Evolutionary conservation across 306 rosid species (phyloP), one percentile per base, ranked within the genome.

Genomic region (Phaseolus lunatus): DNA sequence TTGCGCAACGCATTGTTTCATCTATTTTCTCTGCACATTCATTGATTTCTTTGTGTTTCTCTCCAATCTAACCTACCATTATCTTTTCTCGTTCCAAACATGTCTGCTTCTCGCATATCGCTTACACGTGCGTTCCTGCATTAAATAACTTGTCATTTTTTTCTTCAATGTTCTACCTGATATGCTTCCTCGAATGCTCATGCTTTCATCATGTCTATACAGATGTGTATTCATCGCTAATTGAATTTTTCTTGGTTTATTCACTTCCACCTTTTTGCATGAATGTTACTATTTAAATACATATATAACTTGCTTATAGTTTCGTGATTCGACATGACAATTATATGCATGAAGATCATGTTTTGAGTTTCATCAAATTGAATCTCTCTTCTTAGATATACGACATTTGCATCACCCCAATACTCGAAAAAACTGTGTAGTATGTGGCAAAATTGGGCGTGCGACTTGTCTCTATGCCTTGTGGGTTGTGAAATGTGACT

Each of bases 331-430:
- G 49, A 62, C 85, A 37, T 76, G 78, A 85, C 52, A 64, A 72
- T 80, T 82, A 78, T 85, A 83, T 82, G 67, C 80, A 79, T 83
- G 63, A 71, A 77, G 75, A 78, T 72, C 83, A 79, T 66, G 75
- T 84, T 77, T 75, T 69, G 84, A 57, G 65, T 89, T 71, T 82
- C 88, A 76, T n/a, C 27, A 1, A 63, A 72, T 82, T 88, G 86
- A 82, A 87, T 78, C 48, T 44, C 90, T 57, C 68, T 83, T 80
- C 81, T 59, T 68, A 82, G 86, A 70, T 87, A 84, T 86, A 87
- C 85, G 74, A 85, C 88, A 33, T 83, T 89, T 87, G 57, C 54
- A 6, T 49, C 3, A 19, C 18, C 26, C 18, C 26, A 1, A 49
- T 37, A 23, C 37, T 31, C 33, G 47, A 63, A 63, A 63, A 63